Evolutionary conservation across 805 yeast species (phyloP).

Genomic region (Grigorovia humatica): DNA sequence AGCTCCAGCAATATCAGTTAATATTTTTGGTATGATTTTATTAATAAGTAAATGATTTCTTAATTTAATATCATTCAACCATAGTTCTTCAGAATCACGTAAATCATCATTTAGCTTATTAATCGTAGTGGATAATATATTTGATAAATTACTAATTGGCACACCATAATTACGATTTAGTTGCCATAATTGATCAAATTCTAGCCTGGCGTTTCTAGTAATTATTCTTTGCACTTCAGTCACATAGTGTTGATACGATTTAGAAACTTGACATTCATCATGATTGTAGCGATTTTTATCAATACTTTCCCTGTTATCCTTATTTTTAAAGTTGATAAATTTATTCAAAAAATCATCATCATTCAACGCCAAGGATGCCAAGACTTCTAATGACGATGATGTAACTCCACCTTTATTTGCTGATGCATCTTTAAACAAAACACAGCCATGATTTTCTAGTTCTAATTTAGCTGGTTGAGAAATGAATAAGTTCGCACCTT

Average conservation of each 20-base stretch:
- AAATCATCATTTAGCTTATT: slow-evolving; percentile 80
- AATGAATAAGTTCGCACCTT: slow-evolving; percentile 93
- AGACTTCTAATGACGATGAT: slow-evolving; percentile 87
- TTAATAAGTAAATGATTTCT: slow-evolving; percentile 59
- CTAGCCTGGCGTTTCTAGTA: slow-evolving; percentile 67
- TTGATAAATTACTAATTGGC: slow-evolving; percentile 62
- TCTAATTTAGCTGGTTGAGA: slow-evolving; percentile 88
- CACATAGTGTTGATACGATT: slow-evolving; percentile 74
- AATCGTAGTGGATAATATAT: slow-evolving; percentile 70
- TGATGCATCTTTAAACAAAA: slow-evolving; percentile 89
- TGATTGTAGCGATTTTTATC: too few relatives aligned
- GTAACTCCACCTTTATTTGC: slow-evolving; percentile 99
- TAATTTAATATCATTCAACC: slow-evolving; percentile 70
- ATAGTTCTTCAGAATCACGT: slow-evolving; percentile 66
- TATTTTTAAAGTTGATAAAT: slow-evolving; percentile 40
- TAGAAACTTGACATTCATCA: slow-evolving; percentile 8
- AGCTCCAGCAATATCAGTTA: slow-evolving; percentile 56
- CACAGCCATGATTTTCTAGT: slow-evolving; percentile 77
- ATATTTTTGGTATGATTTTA: slow-evolving; percentile 68
- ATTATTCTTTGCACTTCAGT: slow-evolving; percentile 69
- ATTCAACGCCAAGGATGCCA: slow-evolving; percentile 85
- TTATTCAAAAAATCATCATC: slow-evolving; percentile 69
- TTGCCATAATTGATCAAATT: slow-evolving; percentile 81
- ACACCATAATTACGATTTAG: slow-evolving; percentile 54
- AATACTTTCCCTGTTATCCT: not conserved